Base-by-base conservation (phyloP, 1,284 basidiomycete species). In the Fistulina hepatica region DNA sequence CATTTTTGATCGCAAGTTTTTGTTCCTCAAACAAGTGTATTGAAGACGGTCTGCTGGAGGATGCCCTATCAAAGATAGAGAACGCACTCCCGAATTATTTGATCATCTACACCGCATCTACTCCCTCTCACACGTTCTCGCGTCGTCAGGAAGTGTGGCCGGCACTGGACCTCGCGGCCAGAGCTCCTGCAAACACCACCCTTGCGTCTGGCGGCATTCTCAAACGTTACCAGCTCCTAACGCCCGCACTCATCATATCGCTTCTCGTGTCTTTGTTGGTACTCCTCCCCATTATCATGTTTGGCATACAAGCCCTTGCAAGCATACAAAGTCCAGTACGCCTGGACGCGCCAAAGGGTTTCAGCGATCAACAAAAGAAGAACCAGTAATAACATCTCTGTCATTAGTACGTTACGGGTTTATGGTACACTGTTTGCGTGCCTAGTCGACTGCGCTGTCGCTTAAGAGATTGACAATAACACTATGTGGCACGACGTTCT, bases 241-340 rank as follows among this genome's bases (percentile, higher is more conserved):
- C 86, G 0, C 82, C 86, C 1, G 83, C 73, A 2, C 67, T 92
- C 38, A 83, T 92, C 56, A 71, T 70, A 7, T 61, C 68, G 2
- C 65, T 91, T 16, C 64, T 88, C 30, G 60, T 91, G 33, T 60
- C 63, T 0, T 67, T 91, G 50, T 78, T 82, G 52, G 53, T 90
- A 21, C 64, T 91, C 17, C 50, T 90, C 10, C 88, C 88, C 0
- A 61, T 83, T 28, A 53, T 85, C 11, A 56, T 76, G 49, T 45
- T 83, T 27, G 81, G 81, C 23, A 67, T 90, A 37, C 65, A 58
- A 11, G 74, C 84, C 1, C 64, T 92, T 21, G 70, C 78, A 10
- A 76, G 79, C 45, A 85, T 91, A 44, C 82, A 90, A 56, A 81
- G 76, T 31, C 73, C 81, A 5, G 49, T 80, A 30, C 62, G 72